Conservation (phyloP, 306 rosid species). For the Sophora flavescens region DNA sequence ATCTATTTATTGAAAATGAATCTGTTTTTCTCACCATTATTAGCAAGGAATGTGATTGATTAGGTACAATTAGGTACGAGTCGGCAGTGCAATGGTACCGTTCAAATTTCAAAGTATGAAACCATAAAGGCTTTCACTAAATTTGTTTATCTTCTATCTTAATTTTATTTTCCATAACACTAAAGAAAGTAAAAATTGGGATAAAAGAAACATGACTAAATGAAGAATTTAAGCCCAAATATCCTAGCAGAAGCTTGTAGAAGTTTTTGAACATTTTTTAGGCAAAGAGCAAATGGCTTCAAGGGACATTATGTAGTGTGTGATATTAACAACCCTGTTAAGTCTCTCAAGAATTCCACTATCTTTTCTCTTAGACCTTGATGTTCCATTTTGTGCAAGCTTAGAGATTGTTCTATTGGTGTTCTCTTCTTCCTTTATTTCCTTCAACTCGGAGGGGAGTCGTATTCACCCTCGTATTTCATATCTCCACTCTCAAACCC, state of each 20-base stretch:
- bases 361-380: slow-evolving; percentile 94
- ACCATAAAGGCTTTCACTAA: not conserved
- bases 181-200: slow-evolving; percentile 1
- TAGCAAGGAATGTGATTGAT: slow-evolving; percentile 16
- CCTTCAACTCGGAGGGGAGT: slow-evolving; percentile 86
- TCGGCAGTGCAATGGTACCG: not conserved
- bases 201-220: slow-evolving; percentile 24
- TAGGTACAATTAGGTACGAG: not conserved
- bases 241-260: slow-evolving; percentile 25
- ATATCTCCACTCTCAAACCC: too few relatives aligned
- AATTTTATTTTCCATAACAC: slow-evolving; percentile 19
- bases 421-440: slow-evolving; percentile 82
- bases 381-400: slow-evolving; percentile 80
- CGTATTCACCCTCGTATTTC: too few relatives aligned
- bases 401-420: slow-evolving; percentile 70
- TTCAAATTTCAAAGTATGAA: not conserved
- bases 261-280: slow-evolving; percentile 29
- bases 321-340: slow-evolving; percentile 75
- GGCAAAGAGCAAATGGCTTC: slow-evolving; percentile 38
- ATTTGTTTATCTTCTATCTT: not conserved
- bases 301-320: slow-evolving; percentile 71
- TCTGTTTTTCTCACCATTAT: not conserved
- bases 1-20: not conserved
- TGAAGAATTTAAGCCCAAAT: slow-evolving; percentile 2
- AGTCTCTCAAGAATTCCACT: slow-evolving; percentile 89